Conservation (phyloP, 805 yeast species). For the Saccharomycopsis fermentans region DNA sequence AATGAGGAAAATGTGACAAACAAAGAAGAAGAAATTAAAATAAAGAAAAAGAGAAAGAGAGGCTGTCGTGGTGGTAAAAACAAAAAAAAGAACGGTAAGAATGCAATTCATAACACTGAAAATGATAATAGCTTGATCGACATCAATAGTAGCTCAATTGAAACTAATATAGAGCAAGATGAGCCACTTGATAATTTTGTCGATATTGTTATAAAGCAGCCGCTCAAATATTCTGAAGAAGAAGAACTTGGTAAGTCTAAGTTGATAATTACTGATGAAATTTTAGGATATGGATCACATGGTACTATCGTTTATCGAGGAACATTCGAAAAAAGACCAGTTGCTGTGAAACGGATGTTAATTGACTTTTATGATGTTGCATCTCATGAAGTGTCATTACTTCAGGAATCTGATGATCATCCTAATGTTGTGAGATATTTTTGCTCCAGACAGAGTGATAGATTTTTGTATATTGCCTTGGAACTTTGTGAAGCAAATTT, state of each 20-base stretch:
- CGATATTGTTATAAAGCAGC: constrained; percentile 22
- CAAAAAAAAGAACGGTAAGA: constrained; percentile 22
- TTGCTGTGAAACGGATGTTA: constrained; percentile 91
- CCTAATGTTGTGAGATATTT: constrained; percentile 89
- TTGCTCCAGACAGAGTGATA: constrained; percentile 84
- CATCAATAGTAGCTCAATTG: not conserved
- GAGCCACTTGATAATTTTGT: constrained; percentile 13
- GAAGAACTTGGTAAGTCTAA: constrained; percentile 28
- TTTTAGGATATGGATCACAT: constrained; percentile 93
- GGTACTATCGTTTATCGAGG: constrained; percentile 95
- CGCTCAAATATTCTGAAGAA: constrained; percentile 12
- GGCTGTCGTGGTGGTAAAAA: constrained; percentile 78
- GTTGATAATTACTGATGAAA: constrained; percentile 54
- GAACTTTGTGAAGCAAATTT: constrained; percentile 85
- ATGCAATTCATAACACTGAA: constrained; percentile 26
- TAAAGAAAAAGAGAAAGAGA: constrained; percentile 57
- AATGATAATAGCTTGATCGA: constrained; percentile 26
- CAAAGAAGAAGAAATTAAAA: constrained; percentile 17
- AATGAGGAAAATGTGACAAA: too few species aligned
- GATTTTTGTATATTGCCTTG: constrained; percentile 83
- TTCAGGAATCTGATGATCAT: constrained; percentile 94
- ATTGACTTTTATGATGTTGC: constrained; percentile 91
- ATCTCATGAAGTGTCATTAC: constrained; percentile 73
- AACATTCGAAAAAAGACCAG: constrained; percentile 82
- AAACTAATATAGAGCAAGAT: constrained; percentile 6